Conservation (phyloP, 192 early-diverging fungal species). For the Coemansia guatemalensis region DNA sequence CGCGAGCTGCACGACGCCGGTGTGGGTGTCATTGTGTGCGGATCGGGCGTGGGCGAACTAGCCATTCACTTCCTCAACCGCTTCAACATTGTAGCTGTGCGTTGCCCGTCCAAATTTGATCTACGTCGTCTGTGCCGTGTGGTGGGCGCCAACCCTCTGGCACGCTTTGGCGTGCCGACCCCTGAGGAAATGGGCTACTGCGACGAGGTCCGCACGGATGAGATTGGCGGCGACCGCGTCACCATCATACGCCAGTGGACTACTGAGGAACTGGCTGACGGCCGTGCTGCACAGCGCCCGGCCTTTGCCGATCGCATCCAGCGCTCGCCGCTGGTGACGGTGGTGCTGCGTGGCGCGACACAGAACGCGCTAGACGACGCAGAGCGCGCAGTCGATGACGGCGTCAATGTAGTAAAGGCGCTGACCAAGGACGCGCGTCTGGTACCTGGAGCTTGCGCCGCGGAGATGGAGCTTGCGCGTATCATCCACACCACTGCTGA, state of each 20-base stretch:
- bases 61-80: constrained; percentile 95
- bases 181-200: constrained; percentile 98
- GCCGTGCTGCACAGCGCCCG: constrained; percentile 17
- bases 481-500: constrained; percentile 77
- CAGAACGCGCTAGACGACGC: constrained; percentile 95
- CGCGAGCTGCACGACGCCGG: constrained; percentile 89
- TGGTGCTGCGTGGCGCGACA: constrained; percentile 95
- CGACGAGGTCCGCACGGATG: constrained; percentile 93
- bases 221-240: constrained; percentile 96
- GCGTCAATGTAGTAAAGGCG: constrained; percentile 96
- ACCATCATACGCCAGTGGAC: constrained; percentile 92
- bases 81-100: constrained; percentile 84
- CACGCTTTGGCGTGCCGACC: constrained; percentile 89
- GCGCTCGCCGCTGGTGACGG: constrained; percentile 83
- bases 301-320: constrained; percentile 68
- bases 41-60: constrained; percentile 86
- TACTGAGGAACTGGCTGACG: constrained; percentile 16
- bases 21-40: constrained; percentile 90
- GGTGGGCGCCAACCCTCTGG: constrained; percentile 86
- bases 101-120: constrained; percentile 94
- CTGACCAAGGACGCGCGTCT: constrained; percentile 80
- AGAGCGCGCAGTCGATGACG: constrained; percentile 96
- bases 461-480: constrained; percentile 90
- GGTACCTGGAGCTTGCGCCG: constrained; percentile 90
- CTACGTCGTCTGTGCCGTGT: constrained; percentile 92